Evolutionary conservation across 2,329 filamentous ascomycete species (phyloP).

Genomic region (Neocatenulostroma microsporum): DNA sequence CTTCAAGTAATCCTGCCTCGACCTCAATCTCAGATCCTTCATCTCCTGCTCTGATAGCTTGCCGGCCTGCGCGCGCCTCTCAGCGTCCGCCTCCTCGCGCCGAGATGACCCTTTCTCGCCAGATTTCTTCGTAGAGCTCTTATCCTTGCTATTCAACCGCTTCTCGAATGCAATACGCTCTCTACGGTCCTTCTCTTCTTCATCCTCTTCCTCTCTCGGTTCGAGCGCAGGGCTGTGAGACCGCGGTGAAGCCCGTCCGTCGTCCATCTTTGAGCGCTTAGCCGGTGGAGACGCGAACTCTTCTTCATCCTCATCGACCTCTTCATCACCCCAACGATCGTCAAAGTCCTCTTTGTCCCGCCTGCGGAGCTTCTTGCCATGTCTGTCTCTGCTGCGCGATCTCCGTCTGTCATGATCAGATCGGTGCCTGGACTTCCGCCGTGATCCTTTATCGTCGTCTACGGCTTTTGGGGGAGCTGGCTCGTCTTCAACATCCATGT

Average conservation of each 20-base stretch:
- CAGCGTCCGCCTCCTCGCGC: slow-evolving; percentile 37
- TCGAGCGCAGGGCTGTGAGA: slow-evolving; percentile 14
- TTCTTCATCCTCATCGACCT: slow-evolving; percentile 46
- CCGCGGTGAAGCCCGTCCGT: slow-evolving; percentile 36
- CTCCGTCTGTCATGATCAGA: slow-evolving; percentile 31
- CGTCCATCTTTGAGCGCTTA: slow-evolving; percentile 62
- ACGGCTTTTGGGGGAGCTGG: slow-evolving; percentile 16
- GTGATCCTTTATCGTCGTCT: too few relatives aligned
- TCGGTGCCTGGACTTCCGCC: slow-evolving; percentile 31
- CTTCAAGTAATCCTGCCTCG: slow-evolving; percentile 84
- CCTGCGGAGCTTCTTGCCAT: slow-evolving; percentile 45
- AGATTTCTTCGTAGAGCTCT: slow-evolving; percentile 60
- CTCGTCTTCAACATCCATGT: slow-evolving; percentile 45
- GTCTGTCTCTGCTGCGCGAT: slow-evolving; percentile 30
- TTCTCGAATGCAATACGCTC: slow-evolving; percentile 77
- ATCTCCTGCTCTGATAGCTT: slow-evolving; percentile 63
- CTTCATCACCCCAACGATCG: slow-evolving; percentile 76
- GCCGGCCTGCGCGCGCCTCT: slow-evolving; percentile 55
- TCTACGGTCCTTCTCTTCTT: slow-evolving; percentile 54
- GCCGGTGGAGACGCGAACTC: slow-evolving; percentile 59
- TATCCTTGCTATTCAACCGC: slow-evolving; percentile 63
- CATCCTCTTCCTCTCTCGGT: slow-evolving; percentile 23
- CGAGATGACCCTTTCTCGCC: slow-evolving; percentile 50
- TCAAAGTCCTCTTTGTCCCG: slow-evolving; percentile 54
- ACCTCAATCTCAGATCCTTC: slow-evolving; percentile 71